Evolutionary conservation across 2,329 filamentous ascomycete genomes (phyloP).

Genomic region (Corniculantispora saksenae): DNA sequence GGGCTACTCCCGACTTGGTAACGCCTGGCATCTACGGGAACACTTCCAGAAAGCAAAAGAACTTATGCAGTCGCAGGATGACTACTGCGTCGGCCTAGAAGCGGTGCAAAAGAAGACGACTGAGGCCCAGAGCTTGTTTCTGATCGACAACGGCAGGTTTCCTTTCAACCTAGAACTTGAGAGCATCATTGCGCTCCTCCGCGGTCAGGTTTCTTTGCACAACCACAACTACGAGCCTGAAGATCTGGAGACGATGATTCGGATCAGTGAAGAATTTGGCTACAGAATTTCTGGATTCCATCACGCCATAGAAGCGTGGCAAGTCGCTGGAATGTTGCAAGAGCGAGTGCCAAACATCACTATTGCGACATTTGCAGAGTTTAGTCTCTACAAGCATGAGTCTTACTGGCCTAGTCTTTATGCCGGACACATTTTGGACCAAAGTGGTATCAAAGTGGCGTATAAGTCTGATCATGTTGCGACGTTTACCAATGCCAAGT

Average conservation of each 20-base stretch:
- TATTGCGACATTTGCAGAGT: slow-evolving; percentile 45
- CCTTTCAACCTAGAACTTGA: slow-evolving; percentile 42
- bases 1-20: slow-evolving; percentile 41
- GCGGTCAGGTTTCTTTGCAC: slow-evolving; percentile 43
- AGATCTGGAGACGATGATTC: slow-evolving; percentile 45
- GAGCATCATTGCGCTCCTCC: slow-evolving; percentile 40
- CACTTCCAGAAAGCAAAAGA: slow-evolving; percentile 40
- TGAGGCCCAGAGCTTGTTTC: slow-evolving; percentile 22
- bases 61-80: slow-evolving; percentile 39
- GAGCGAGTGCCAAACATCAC: slow-evolving; percentile 42
- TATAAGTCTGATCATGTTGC: slow-evolving; percentile 45
- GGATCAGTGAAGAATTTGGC: slow-evolving; percentile 44
- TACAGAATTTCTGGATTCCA: slow-evolving; percentile 44
- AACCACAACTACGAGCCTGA: slow-evolving; percentile 47
- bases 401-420: slow-evolving; percentile 42
- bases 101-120: not conserved
- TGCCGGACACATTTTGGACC: slow-evolving; percentile 40
- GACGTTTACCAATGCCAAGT: slow-evolving; percentile 40
- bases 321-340: slow-evolving; percentile 42
- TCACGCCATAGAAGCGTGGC: slow-evolving; percentile 42
- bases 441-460: slow-evolving; percentile 42
- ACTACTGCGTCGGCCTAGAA: slow-evolving; percentile 23
- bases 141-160: slow-evolving; percentile 27
- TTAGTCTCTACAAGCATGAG: slow-evolving; percentile 44
- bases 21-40: slow-evolving; percentile 40